A percentile compares a stretch with the other conserved stretches of the same genome.
Conservation (phyloP, 345 rosid species). For the Kandelia obovata region DNA sequence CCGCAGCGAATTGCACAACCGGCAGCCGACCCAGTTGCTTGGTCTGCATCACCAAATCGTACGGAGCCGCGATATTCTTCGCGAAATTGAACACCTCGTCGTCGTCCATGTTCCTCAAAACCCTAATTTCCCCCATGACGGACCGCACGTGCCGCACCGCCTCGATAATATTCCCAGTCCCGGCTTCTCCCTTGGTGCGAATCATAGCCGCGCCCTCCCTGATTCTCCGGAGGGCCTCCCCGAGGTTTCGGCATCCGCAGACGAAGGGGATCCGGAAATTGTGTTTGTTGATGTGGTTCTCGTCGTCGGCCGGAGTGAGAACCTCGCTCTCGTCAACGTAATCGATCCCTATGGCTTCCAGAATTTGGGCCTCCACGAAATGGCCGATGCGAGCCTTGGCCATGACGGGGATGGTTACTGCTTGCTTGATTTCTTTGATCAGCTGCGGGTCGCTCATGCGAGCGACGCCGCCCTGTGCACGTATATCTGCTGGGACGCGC, state of each 20-base stretch:
- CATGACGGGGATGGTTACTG: conserved; percentile 28
- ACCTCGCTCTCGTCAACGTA: conserved; percentile 83
- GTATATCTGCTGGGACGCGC: conserved; percentile 27
- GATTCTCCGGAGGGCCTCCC: conserved; percentile 68
- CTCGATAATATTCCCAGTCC: conserved; percentile 70
- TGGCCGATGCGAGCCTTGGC: conserved; percentile 31
- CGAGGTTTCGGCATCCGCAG: conserved; percentile 75
- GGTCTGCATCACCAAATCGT: conserved; percentile 32
- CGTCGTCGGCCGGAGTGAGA: conserved; percentile 66
- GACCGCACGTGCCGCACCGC: conserved; percentile 79
- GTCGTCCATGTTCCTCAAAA: conserved; percentile 63
- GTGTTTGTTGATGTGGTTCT: conserved; percentile 74
- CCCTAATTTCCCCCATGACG: conserved; percentile 67
- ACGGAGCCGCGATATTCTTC: conserved; percentile 43
- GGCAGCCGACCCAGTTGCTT: conserved; percentile 30
- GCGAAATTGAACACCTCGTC: conserved; percentile 72
- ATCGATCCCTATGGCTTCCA: conserved; percentile 53
- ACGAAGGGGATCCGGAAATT: conserved; percentile 79
- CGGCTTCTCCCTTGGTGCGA: conserved; percentile 89
- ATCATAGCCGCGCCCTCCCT: conserved; percentile 88
- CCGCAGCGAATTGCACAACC: conserved; percentile 29
- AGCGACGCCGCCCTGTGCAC: conserved; percentile 28
- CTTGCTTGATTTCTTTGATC: conserved; percentile 23
- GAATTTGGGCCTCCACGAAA: conserved; percentile 28
- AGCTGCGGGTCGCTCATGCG: conserved; percentile 33